Evolutionary conservation across 2,329 filamentous ascomycete species (phyloP).

Genomic region (Fusarium xyrophilum): DNA sequence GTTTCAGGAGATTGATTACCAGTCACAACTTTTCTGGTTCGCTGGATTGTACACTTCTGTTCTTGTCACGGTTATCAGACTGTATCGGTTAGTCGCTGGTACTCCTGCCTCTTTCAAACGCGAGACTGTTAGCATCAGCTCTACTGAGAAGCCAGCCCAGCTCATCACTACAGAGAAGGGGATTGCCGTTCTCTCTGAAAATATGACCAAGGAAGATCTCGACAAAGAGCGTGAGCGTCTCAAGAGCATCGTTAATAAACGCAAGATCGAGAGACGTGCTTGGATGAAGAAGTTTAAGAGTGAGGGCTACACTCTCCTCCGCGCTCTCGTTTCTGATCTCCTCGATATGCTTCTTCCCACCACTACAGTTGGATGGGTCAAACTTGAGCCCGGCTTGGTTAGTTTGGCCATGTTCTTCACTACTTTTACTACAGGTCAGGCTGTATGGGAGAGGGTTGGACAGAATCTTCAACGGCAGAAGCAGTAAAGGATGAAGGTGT

Average conservation of each 20-base stretch:
- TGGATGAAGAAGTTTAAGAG: conserved; percentile 43
- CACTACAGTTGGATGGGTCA: conserved; percentile 65
- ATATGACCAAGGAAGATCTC: conserved; percentile 32
- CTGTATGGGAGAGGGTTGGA: conserved; percentile 65
- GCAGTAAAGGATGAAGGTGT: not conserved
- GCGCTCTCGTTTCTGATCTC: conserved; percentile 61
- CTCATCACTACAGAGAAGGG: conserved; percentile 27
- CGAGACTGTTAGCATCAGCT: conserved; percentile 41
- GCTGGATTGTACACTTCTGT: conserved; percentile 63
- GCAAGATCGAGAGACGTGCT: conserved; percentile 44
- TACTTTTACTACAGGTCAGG: conserved; percentile 65
- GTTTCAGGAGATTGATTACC: conserved; percentile 57
- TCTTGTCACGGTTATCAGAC: conserved; percentile 50
- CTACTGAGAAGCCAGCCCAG: conserved; percentile 33
- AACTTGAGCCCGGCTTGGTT: conserved; percentile 58
- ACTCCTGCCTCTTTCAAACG: conserved; percentile 46
- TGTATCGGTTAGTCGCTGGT: conserved; percentile 49
- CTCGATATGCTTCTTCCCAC: conserved; percentile 71
- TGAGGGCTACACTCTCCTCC: conserved; percentile 49
- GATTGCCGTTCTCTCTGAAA: conserved; percentile 26
- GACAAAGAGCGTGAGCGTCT: conserved; percentile 49
- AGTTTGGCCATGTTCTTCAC: conserved; percentile 66
- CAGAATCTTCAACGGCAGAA: conserved; percentile 34
- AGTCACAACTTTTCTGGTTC: conserved; percentile 76
- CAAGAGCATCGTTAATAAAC: conserved; percentile 44